Evolutionary conservation across 345 rosid species (phyloP), one percentile per base, ranked within the genome.

Genomic region (Arabis hirsuta): DNA sequence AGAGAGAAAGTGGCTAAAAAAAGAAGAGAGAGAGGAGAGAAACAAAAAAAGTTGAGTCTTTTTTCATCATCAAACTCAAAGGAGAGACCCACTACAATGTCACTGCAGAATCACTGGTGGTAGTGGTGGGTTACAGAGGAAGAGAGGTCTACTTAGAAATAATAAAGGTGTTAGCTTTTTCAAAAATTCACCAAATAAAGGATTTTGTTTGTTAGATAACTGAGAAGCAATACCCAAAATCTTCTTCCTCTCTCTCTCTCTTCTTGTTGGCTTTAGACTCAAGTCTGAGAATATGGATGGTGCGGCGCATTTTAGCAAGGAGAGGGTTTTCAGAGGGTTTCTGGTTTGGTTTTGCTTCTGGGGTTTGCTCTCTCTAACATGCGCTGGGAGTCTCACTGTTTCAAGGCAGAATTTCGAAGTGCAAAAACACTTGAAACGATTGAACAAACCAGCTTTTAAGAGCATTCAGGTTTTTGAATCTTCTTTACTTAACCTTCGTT

Each of bases 371-470:
- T 82, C 84, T n/a, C 59, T 77, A 19, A 65, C 84, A 44, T 82
- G 73, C 65, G 88, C 85, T 16, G 84, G 90, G 55, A 86, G 98
- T 62, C 61, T 85, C 62, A 68, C 84, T 48, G 84, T 69, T 9
- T 80, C 89, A 66, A 89, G 71, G 80, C 95, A 83, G 83, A 85
- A 76, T 47, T 82, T 91, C n/a, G 84, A 88, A 73, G 93, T 91
- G 34, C 84, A 82, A 58, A 91, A 85, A 70, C 98, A 84, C 83
- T 82, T 94, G 91, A 85, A 89, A 41, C 92, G 96, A 51, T 73
- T 94, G 81, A 94, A 94, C 80, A 94, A 91, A 74, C 84, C 92
- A 24, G 80, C 92, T 61, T 76, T 87, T 65, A 86, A 89, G 62
- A 86, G 79, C 89, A 86, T 91, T 75, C 70, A 89, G 98, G 80